phyloP scores from a whole-genome alignment of 2,329 filamentous ascomycete genomes.

The Lachnellula cervina region DNA sequence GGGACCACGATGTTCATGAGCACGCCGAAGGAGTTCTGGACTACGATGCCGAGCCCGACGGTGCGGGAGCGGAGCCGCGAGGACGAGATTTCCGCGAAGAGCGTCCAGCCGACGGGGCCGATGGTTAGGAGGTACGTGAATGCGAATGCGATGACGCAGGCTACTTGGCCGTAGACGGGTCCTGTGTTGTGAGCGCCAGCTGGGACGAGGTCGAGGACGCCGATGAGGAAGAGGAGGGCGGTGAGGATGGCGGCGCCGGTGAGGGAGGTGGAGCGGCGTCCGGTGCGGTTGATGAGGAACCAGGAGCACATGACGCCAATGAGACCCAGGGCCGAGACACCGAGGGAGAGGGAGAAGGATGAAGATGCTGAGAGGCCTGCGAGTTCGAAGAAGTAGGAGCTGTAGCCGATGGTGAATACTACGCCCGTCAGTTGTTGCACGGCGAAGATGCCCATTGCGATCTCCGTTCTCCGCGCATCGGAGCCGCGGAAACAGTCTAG shows the following conservation, averaged over 20 bases:
- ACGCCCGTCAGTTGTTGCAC: constrained; percentile 19
- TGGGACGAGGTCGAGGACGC: constrained; percentile 25
- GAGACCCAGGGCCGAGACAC: constrained; percentile 35
- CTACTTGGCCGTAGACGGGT: constrained; percentile 33
- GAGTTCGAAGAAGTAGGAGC: constrained; percentile 44
- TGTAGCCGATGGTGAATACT: constrained; percentile 37
- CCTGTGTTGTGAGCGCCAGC: constrained; percentile 3
- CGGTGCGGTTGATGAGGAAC: constrained; percentile 10
- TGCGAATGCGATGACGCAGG: constrained; percentile 35
- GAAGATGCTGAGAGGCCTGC: constrained; percentile 34
- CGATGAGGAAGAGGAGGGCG: constrained; percentile 31
- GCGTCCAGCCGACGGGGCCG: constrained; percentile 37
- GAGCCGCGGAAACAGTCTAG: constrained; percentile 22
- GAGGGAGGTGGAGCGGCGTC: constrained; percentile 15
- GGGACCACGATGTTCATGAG: constrained; percentile 33
- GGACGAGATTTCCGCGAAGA: constrained; percentile 37
- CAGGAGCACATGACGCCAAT: constrained; percentile 25
- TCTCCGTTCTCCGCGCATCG: constrained; percentile 19
- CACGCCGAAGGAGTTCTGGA: constrained; percentile 35
- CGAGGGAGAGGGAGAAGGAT: constrained; percentile 35
- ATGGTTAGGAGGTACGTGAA: constrained; percentile 38
- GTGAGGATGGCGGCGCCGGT: constrained; percentile 31
- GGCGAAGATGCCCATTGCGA: constrained; percentile 18
- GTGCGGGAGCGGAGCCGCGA: constrained; percentile 36
- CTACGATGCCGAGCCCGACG: constrained; percentile 36